Evolutionary conservation across 2,329 filamentous ascomycete genomes (phyloP), one percentile per base, ranked within the genome.

Genomic region (Mollisia scopiformis): DNA sequence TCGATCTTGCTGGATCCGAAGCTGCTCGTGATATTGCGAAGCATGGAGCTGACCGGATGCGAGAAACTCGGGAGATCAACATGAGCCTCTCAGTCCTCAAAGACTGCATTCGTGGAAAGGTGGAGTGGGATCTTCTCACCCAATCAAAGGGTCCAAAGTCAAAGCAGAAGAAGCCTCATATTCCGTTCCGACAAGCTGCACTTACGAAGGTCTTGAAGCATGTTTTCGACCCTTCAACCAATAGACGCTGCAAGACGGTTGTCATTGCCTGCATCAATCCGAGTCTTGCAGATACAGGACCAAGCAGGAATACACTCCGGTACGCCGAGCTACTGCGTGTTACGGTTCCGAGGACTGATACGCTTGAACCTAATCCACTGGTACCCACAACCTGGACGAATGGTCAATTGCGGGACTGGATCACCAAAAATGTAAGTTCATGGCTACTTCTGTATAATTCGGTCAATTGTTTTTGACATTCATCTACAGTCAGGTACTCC

Each of bases 241-340:
- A 80, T 46, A 65, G 94, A 54, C 97, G 97, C 82, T 93, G 89
- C 72, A 98, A 97, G 78, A 98, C 94, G 5, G 93, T 93, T 63
- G 98, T 98, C 92, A 96, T 98, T 69, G 94, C 94, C 2, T 97
- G 94, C 75, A 95, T 98, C 68, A 89, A 92, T 3, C 94, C 94
- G 0, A 88, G 90, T 1, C 92, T 97, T 77, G 97, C 97, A 73
- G 94, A 98, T 58, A 93, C 97, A 74, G 97, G 93, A 0, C 84
- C 97, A 1, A 96, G 91, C 2, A 82, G 78, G 64, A 84, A 83
- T 64, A 98, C 94, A 1, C 85, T 98, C 7, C 92, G 94, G 33
- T 98, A 97, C 75, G 94, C 94, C 25, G 93, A 98, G 72, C 74
- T 81, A 71, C 67, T 83, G 55, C 72, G 78, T 1, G 77, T 79